Base-by-base conservation (phyloP, 2,329 filamentous ascomycete genomes). In the Colletotrichum trifolii region DNA sequence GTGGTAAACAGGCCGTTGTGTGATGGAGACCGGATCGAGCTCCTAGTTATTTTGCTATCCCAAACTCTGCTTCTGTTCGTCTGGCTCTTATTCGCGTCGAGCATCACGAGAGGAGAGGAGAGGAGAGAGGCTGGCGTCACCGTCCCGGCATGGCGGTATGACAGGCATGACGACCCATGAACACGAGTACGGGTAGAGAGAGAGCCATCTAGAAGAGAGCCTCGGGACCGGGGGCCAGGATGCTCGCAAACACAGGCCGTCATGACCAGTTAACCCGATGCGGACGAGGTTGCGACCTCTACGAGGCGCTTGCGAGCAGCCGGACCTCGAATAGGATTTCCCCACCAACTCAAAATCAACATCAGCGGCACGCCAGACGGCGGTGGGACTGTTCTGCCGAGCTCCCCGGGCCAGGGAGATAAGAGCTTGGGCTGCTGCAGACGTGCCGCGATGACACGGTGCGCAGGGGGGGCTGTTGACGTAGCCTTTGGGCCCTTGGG, bases 401-500 rank as follows among this genome's bases (percentile, higher is more conserved):
- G 38, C 25, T 50, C 56, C 10, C 43, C 34, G 3, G 15, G 15
- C 10, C 17, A 36, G 33, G 15, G 43, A 10, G 17, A 46, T 17
- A 25, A 25, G 25, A 25, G 25, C 25, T 25, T 25, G 25, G 3
- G 25, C 25, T 25, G 25, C 25, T 4, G 25, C 25, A 25, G 25
- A 25, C 25, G 17, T 54, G 36, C 15, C 33, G 40, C 13, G 13
- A 42, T 11, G 8, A 9, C 36, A 53, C 12, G 3, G 1, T 15
- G 35, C 61, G 56, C 34, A 43, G 12, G 17, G 13, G 43, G 47
- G n/a, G 25, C 3, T 39, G 17, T 50, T 56, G 46, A 62, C 53
- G 34, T 47, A 46, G 49, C 25, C 13, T 5, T 25, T 25, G 25
- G 3, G 3, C 25, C 3, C 25, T 25, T 25, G 25, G 4, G 25